These are phyloP conservation scores for Leishmania aethiopica DNA, from an alignment of 208 protist species.

Conservation along the genomic window DNA sequence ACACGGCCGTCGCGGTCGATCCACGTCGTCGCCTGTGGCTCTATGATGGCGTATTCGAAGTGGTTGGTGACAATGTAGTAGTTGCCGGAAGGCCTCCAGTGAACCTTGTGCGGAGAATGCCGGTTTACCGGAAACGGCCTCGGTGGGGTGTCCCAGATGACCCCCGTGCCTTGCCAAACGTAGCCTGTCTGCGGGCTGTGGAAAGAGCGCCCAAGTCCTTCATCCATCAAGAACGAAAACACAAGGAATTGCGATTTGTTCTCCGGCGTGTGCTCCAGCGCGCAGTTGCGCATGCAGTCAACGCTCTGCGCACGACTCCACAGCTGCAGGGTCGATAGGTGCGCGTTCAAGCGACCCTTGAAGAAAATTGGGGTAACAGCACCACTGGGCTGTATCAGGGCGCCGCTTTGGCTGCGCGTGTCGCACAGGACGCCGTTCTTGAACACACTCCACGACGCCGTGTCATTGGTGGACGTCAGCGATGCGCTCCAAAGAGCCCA, in stretches of 20 bases:
- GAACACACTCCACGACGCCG: slow-evolving; percentile 75
- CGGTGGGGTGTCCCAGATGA: slow-evolving; percentile 51
- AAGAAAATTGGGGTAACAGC: slow-evolving; percentile 19
- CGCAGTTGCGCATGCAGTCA: slow-evolving; percentile 46
- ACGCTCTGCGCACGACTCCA: slow-evolving; percentile 54
- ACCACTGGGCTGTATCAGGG: slow-evolving; percentile 40
- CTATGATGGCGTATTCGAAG: slow-evolving; percentile 75
- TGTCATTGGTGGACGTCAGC: slow-evolving; percentile 54
- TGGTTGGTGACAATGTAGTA: slow-evolving; percentile 77
- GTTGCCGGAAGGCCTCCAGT: slow-evolving; percentile 44
- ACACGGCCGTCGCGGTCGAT: slow-evolving; percentile 59
- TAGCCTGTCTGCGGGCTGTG: slow-evolving; percentile 42
- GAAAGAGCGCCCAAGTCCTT: slow-evolving; percentile 71
- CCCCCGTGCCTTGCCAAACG: slow-evolving; percentile 48
- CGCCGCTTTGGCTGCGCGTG: slow-evolving; percentile 42
- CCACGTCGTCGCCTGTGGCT: slow-evolving; percentile 81
- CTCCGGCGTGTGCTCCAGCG: slow-evolving; percentile 26
- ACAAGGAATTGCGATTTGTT: slow-evolving; percentile 49
- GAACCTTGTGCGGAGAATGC: slow-evolving; percentile 17
- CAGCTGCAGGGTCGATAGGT: slow-evolving; percentile 48
- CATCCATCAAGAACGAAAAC: slow-evolving; percentile 67
- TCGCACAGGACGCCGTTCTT: slow-evolving; percentile 64
- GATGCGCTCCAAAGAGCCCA: slow-evolving; percentile 85
- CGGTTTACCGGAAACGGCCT: slow-evolving; percentile 35
- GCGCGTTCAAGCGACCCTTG: slow-evolving; percentile 32